Evolutionary conservation across 1,139 yeast species (phyloP).

Genomic region (Ogataea hybrid): DNA sequence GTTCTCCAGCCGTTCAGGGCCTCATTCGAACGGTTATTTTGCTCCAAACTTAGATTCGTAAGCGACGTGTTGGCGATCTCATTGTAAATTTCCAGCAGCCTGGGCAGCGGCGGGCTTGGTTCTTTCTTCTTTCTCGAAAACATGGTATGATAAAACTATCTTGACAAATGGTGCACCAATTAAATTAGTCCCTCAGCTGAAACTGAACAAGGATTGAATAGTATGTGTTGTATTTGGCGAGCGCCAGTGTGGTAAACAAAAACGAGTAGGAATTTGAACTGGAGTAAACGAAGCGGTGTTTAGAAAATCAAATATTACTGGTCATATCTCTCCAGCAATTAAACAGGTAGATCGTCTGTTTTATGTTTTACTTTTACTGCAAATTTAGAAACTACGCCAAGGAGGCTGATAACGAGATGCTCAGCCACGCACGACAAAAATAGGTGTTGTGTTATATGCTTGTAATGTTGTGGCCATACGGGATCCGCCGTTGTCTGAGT

Average conservation of each 20-base stretch:
- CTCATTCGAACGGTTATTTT: slow-evolving; percentile 47
- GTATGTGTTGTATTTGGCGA: not conserved
- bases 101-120: slow-evolving; percentile 45
- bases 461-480: slow-evolving; percentile 53
- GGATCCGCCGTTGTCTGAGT: slow-evolving; percentile 46
- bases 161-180: not conserved
- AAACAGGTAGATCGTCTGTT: slow-evolving; percentile 1
- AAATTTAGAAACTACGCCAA: slow-evolving; percentile 1
- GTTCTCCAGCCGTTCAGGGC: slow-evolving; percentile 74
- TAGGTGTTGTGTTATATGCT: no score
- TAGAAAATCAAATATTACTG: slow-evolving; percentile 1
- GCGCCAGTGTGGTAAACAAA: not conserved
- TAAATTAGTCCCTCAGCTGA: slow-evolving; percentile 3
- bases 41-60: slow-evolving; percentile 56
- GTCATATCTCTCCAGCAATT: slow-evolving; percentile 5
- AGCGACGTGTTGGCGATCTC: slow-evolving; percentile 60
- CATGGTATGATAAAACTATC: slow-evolving; percentile 15
- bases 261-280: not conserved
- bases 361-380: slow-evolving; percentile 10
- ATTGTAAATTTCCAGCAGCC: slow-evolving; percentile 57
- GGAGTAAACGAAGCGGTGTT: not conserved
- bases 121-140: slow-evolving; percentile 54
- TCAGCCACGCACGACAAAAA: slow-evolving; percentile 1
- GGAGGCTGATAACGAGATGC: not conserved
- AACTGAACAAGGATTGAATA: not conserved